A percentile compares a stretch with the other conserved stretches of the same genome.
Conservation (phyloP, 164 flowering plant species). For the Litsea cubeba region DNA sequence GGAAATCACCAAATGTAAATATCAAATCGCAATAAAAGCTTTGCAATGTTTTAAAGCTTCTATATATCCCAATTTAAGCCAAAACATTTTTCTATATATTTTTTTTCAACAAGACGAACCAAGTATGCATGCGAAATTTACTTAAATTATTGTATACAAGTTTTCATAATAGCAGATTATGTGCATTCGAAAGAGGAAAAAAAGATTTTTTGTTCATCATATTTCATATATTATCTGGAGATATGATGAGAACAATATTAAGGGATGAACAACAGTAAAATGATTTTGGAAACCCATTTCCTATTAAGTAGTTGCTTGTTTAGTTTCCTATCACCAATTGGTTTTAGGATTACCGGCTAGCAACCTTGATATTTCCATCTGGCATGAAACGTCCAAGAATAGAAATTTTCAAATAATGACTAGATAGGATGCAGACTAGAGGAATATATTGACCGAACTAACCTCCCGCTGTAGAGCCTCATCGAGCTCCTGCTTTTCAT, state of each 20-base stretch:
- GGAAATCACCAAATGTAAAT: neutral
- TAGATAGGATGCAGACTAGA: neutral
- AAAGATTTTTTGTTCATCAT: neutral
- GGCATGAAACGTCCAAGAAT: neutral
- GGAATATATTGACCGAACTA: neutral
- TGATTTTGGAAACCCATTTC: neutral
- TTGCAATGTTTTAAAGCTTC: constrained; percentile 1
- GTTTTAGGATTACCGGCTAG: too few relatives aligned
- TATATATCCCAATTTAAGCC: too few relatives aligned
- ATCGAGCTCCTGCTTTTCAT: constrained; percentile 98
- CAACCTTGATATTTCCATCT: too few relatives aligned
- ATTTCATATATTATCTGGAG: neutral
- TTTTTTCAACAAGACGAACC: too few relatives aligned
- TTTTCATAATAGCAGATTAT: too few relatives aligned
- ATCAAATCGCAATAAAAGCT: neutral
- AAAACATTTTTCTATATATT: too few relatives aligned
- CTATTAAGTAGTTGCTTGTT: too few relatives aligned
- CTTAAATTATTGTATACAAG: too few relatives aligned
- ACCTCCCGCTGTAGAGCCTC: constrained; percentile 99
- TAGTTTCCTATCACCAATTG: too few relatives aligned
- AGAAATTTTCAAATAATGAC: neutral
- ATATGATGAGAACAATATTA: neutral
- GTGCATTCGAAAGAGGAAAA: too few relatives aligned
- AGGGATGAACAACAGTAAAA: neutral
- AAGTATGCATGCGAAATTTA: too few relatives aligned